A percentile compares a stretch with the other conserved stretches of the same genome.
Conservation (phyloP, 2,329 filamentous ascomycete species). For the Xylariales sp. region DNA sequence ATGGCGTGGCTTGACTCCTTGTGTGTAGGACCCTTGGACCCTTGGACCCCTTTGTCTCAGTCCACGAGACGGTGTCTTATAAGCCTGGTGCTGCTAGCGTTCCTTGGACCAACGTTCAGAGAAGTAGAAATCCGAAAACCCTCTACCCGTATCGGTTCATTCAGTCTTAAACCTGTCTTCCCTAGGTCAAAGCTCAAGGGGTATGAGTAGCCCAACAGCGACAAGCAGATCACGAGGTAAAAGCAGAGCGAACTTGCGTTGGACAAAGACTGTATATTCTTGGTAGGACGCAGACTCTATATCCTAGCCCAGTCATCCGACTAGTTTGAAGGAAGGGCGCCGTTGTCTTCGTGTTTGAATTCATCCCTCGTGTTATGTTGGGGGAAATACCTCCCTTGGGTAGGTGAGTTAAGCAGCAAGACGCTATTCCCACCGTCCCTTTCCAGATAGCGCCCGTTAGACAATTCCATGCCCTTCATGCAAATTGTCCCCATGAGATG, state of each 20-base stretch:
- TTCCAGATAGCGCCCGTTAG: conserved; percentile 2
- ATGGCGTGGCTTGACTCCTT: neutral
- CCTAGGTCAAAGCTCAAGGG: neutral
- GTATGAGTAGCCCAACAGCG: neutral
- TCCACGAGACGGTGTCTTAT: neutral
- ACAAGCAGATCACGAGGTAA: neutral
- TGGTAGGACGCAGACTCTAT: conserved; percentile 11
- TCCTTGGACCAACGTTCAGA: neutral
- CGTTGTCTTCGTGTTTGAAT: conserved; percentile 1
- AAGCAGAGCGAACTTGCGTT: neutral
- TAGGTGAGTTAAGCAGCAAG: neutral
- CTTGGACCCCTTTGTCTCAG: neutral
- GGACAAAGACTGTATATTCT: conserved; percentile 17
- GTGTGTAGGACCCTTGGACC: neutral
- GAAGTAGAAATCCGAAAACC: no score
- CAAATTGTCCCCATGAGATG: conserved; percentile 29
- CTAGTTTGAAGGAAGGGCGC: neutral
- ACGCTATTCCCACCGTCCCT: neutral
- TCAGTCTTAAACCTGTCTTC: neutral
- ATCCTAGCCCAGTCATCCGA: conserved; percentile 14
- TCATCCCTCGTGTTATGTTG: neutral
- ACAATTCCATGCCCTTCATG: conserved; percentile 16
- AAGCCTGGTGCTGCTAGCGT: no score
- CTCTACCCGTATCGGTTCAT: neutral
- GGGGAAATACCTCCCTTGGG: neutral